Evolutionary conservation across 1,284 basidiomycete genomes (phyloP), one percentile per base, ranked within the genome.

Genomic region (Gymnopus androsaceus): DNA sequence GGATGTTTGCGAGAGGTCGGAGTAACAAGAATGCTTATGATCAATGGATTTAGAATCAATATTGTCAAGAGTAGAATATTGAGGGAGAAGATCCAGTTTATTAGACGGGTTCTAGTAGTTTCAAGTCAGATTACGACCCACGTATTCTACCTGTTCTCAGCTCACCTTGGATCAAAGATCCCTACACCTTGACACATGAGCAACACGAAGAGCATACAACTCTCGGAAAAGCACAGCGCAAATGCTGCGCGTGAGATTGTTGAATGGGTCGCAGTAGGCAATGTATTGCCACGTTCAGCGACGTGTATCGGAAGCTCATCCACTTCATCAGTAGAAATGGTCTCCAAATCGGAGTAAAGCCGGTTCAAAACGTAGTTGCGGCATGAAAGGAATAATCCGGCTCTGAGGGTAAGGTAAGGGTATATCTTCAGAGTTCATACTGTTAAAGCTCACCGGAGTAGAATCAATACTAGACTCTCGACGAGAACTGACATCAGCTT

Each of bases 171-270:
- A 42, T 77, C 72, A 38, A 88, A 73, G 1, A 83, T 51, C 47
- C 77, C 72, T 42, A 83, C 48, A 3, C 79, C 86, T 69, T 91
- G 89, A 28, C 79, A 76, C 70, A 90, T 80, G 8, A 91, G 71
- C 56, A 91, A 72, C 14, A 81, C 60, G 63, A 90, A 90, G 56
- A 91, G 71, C 59, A 80, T 78, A 58, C 82, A 85, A 53, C 83
- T 81, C 67, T 90, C 88, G 3, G 84, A 79, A 64, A 90, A 88
- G 61, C 83, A 86, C 28, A 81, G 66, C 0, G 87, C 79, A 63
- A 90, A 90, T 3, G 82, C 67, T 1, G 72, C 72, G 44, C 83
- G 74, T 1, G 87, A 76, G 1, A 88, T 67, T 2, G 68, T 67
- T 0, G 84, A 82, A 60, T 88, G 85, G 45, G 81, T 69, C 15